A percentile compares a stretch with the other conserved stretches of the same genome.
These are phyloP conservation scores for Colletotrichum tabaci DNA, from an alignment of 2,329 filamentous ascomycete genomes.

Conservation along the genomic window DNA sequence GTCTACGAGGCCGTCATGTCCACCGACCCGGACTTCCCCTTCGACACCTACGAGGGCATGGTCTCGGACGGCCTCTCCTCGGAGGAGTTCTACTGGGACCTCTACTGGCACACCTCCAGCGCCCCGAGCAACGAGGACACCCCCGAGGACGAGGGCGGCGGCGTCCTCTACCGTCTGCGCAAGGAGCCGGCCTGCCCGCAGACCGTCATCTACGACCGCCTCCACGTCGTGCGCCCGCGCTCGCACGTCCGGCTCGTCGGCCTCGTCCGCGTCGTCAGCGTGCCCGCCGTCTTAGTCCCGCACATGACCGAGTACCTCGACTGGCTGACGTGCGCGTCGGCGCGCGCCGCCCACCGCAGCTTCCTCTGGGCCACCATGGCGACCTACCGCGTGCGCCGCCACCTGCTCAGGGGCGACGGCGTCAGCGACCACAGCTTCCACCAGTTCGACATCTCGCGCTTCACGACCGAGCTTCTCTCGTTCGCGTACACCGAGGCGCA, in stretches of 20 bases:
- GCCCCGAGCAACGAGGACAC: constrained; percentile 36
- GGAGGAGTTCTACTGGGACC: constrained; percentile 55
- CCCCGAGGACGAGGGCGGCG: constrained; percentile 1
- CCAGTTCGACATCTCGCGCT: constrained; percentile 47
- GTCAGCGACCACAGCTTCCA: constrained; percentile 37
- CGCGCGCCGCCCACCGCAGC: constrained; percentile 45
- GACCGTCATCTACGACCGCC: constrained; percentile 23
- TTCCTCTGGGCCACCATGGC: constrained; percentile 51
- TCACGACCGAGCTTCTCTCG: constrained; percentile 49
- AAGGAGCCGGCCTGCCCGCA: neutral
- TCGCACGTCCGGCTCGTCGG: constrained; percentile 48
- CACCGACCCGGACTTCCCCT: constrained; percentile 38
- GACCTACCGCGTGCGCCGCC: constrained; percentile 48
- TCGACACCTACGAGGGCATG: constrained; percentile 42
- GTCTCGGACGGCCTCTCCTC: constrained; percentile 43
- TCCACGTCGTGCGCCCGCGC: constrained; percentile 21
- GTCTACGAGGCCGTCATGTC: constrained; percentile 19
- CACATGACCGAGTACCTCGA: constrained; percentile 51
- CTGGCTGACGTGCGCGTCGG: constrained; percentile 49
- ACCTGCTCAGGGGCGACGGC: constrained; percentile 44
- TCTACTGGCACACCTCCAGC: constrained; percentile 51
- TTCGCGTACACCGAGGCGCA: constrained; percentile 48
- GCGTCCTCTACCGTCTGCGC: constrained; percentile 38
- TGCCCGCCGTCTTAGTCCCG: constrained; percentile 41
- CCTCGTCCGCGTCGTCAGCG: constrained; percentile 49